Evolutionary conservation across 495 filamentous ascomycete genomes (phyloP).

Genomic region (Penicillium lividum): DNA sequence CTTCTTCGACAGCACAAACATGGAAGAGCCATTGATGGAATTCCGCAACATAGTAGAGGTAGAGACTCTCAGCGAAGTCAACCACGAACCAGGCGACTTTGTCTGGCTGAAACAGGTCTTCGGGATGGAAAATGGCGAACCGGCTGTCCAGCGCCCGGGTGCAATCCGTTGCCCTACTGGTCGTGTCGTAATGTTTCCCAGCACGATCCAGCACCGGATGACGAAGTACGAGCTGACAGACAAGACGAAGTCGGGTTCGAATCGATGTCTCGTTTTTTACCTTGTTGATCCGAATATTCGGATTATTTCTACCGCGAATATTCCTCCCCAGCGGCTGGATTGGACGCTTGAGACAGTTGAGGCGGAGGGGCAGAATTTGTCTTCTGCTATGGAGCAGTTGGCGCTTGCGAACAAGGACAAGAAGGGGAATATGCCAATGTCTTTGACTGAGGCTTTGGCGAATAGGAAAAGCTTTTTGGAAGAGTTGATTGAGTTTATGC

Average conservation of each 20-base stretch:
- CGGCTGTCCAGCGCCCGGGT: slow-evolving; percentile 36
- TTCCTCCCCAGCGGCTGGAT: slow-evolving; percentile 53
- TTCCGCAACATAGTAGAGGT: slow-evolving; percentile 36
- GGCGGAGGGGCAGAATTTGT: slow-evolving; percentile 7
- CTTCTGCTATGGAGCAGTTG: slow-evolving; percentile 24
- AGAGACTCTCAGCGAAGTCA: slow-evolving; percentile 30
- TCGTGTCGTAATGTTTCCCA: slow-evolving; percentile 35
- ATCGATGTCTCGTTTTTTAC: slow-evolving; percentile 50
- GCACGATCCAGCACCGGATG: slow-evolving; percentile 50
- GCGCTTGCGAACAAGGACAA: slow-evolving; percentile 31
- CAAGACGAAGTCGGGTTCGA: slow-evolving; percentile 47
- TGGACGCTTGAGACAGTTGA: slow-evolving; percentile 32
- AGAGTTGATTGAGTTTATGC: slow-evolving; percentile 31
- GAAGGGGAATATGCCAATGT: slow-evolving; percentile 36
- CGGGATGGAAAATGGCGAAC: slow-evolving; percentile 31
- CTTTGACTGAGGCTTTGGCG: slow-evolving; percentile 35
- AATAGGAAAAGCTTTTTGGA: slow-evolving; percentile 26
- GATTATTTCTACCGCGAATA: slow-evolving; percentile 55
- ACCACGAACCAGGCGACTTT: slow-evolving; percentile 27
- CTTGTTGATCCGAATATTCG: slow-evolving; percentile 57
- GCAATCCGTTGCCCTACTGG: slow-evolving; percentile 21
- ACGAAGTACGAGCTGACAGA: slow-evolving; percentile 48
- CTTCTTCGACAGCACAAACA: slow-evolving; percentile 28
- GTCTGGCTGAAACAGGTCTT: slow-evolving; percentile 38
- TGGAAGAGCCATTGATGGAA: slow-evolving; percentile 19